Base-by-base conservation (phyloP, 805 yeast genomes). In the Starmerella ratchasimensis region DNA sequence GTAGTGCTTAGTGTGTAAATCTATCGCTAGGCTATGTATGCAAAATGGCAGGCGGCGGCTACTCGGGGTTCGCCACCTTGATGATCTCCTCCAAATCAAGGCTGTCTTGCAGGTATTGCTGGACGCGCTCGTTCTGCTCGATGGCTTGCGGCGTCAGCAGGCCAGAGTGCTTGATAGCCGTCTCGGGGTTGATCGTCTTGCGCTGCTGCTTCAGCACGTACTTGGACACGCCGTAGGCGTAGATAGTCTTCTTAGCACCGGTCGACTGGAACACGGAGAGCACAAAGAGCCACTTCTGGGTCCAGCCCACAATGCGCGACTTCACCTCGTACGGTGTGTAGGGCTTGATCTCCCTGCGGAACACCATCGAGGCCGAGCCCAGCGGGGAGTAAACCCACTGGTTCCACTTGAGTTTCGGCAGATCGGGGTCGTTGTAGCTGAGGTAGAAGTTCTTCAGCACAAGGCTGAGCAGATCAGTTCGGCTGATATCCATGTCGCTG, bases 151-250 rank as follows among this genome's bases (percentile, higher is more conserved):
- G 74, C 38, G 62, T 68, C 53, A 64, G 69, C 20, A 75, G 54
- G 0, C 79, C 83, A 49, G 74, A 68, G 28, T 60, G 61, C 44
- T 64, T 61, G 17, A 83, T 47, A 3, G 74, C 74, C 4, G 68
- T 76, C 15, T 51, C 60, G 2, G 94, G 94, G 4, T 64, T 54
- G 32, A 86, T 68, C 0, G 96, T 84, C 52, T 71, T 69, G 50
- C 93, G 66, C 22, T 81, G 82, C 44, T 71, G 66, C 60, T 84
- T 86, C 52, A 84, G 68, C 2, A 86, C 93, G 48, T 83, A 78
- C 56, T 78, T 82, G 8, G 93, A 77, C 19, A 83, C 54, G 2
- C 78, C 72, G 16, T 74, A 60, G 1, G 83, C 74, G 49, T 74
- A 68, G 5, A 59, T 55, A 16, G 47, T 39, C 33, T 50, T 39